These are phyloP conservation scores for Heliamphora pulchella DNA, from an alignment of 179 eudicot genomes.

Conservation along the genomic window DNA sequence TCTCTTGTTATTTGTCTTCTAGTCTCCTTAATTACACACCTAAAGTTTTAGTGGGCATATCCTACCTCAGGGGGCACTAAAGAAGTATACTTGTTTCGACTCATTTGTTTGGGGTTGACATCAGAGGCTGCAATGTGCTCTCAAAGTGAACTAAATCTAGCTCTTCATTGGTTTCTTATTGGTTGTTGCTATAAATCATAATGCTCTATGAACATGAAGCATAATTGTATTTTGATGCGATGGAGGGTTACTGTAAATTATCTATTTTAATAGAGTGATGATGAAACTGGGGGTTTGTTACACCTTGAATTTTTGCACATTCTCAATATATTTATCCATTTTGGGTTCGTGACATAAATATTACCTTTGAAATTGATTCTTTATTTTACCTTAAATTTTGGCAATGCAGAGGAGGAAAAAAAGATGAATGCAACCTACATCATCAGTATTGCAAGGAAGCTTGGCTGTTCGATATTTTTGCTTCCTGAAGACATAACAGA, in stretches of 20 bases:
- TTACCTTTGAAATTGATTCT: neutral
- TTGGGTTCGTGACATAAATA: neutral
- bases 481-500: constrained; percentile 93
- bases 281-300: neutral
- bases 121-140: neutral
- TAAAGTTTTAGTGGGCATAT: neutral
- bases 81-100: neutral
- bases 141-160: neutral
- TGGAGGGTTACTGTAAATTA: neutral
- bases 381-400: neutral
- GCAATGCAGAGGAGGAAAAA: constrained; percentile 72
- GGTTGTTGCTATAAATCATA: neutral
- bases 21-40: neutral
- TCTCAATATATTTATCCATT: neutral
- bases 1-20: neutral
- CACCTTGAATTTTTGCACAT: too few species aligned
- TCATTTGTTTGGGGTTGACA: neutral
- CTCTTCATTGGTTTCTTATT: neutral
- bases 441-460: constrained; percentile 94
- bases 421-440: constrained; percentile 95
- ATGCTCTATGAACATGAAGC: too few species aligned
- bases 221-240: too few species aligned
- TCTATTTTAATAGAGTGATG: neutral
- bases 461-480: constrained; percentile 93
- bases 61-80: too few species aligned